Percentiles rank a stretch among this genome's conserved stretches.
Evolutionary conservation across 1,139 yeast genomes (phyloP).

Genomic region (Lodderomyces elongisporus): DNA sequence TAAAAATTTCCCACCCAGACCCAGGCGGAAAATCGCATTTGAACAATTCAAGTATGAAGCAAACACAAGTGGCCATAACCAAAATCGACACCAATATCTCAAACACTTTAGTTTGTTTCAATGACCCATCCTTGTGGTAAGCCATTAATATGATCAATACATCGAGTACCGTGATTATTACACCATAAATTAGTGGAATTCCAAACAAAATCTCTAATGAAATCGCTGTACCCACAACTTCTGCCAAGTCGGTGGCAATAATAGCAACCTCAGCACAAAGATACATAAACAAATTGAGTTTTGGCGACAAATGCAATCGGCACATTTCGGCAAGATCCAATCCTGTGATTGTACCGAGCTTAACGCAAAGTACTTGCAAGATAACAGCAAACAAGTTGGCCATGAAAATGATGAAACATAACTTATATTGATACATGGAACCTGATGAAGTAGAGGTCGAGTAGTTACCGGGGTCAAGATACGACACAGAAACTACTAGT

Average conservation of each 20-base stretch:
- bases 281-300: conserved; percentile 54
- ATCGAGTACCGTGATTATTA: conserved; percentile 65
- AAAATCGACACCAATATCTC: conserved; percentile 60
- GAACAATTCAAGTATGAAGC: conserved; percentile 59
- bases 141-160: conserved; percentile 65
- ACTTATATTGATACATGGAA: conserved; percentile 61
- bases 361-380: conserved; percentile 66
- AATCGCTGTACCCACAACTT: conserved; percentile 78
- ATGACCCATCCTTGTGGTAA: conserved; percentile 65
- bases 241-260: conserved; percentile 77
- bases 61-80: conserved; percentile 60
- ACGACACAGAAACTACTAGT: conserved; percentile 68
- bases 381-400: conserved; percentile 70
- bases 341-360: conserved; percentile 74
- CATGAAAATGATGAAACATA: conserved; percentile 57
- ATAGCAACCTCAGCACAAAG: conserved; percentile 69
- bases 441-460: conserved; percentile 79
- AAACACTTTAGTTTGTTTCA: conserved; percentile 61
- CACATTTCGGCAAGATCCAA: conserved; percentile 75
- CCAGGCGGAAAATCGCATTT: conserved; percentile 44
- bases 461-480: conserved; percentile 81
- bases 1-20: conserved; percentile 32
- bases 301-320: conserved; percentile 54
- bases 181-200: conserved; percentile 64
- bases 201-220: conserved; percentile 64